These are phyloP conservation scores for Pelargonium nanum DNA, from an alignment of 345 rosid genomes.

Conservation along the genomic window DNA sequence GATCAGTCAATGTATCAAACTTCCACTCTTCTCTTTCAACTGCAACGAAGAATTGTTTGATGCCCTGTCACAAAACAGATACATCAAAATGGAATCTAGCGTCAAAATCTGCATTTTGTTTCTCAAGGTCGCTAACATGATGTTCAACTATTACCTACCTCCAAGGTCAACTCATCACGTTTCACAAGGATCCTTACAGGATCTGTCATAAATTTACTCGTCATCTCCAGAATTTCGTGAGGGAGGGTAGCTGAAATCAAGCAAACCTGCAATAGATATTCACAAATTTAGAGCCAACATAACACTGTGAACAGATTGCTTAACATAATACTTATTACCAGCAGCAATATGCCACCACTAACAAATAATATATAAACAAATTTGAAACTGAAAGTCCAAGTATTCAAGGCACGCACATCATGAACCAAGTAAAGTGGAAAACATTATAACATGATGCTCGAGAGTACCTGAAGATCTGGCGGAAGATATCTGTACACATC, in stretches of 20 bases:
- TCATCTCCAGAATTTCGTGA: constrained; percentile 92
- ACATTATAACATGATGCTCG: not conserved
- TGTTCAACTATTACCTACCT: constrained; percentile 30
- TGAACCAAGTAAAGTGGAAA: not conserved
- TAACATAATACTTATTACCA: not conserved
- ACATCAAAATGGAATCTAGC: not conserved
- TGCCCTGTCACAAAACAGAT: constrained; percentile 49
- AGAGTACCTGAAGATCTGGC: constrained; percentile 90
- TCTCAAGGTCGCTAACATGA: not conserved
- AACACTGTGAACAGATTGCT: not conserved
- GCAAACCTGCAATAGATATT: constrained; percentile 44
- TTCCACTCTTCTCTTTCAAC: constrained; percentile 99
- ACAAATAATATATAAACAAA: too few relatives aligned
- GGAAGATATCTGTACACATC: constrained; percentile 95
- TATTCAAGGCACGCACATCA: too few relatives aligned
- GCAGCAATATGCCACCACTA: not conserved
- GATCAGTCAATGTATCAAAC: constrained; percentile 92
- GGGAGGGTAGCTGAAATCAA: constrained; percentile 96
- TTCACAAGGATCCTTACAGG: constrained; percentile 94
- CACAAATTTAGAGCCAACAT: not conserved
- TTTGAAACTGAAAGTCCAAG: too few relatives aligned
- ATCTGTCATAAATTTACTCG: constrained; percentile 88
- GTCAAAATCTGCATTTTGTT: too few relatives aligned
- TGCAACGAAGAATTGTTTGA: constrained; percentile 86
- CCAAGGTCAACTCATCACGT: constrained; percentile 96